A percentile compares a stretch with the other conserved stretches of the same genome.
Conservation (phyloP, 495 filamentous ascomycete species). For the Neurospora sp. region DNA sequence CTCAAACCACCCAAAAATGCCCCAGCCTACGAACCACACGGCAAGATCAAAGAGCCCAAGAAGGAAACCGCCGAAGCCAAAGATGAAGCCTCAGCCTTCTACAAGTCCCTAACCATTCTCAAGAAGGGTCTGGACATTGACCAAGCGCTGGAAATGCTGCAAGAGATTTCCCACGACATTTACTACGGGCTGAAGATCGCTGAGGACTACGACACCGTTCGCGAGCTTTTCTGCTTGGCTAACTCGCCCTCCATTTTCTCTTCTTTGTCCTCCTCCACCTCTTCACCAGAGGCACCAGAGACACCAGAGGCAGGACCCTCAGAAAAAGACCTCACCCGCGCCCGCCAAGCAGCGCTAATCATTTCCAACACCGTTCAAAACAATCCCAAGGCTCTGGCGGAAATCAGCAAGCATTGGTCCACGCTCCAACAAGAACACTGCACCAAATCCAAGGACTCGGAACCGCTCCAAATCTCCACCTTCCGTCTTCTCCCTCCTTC, state of each 20-base stretch:
- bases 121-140: constrained; percentile 29
- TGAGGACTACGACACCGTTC: constrained; percentile 35
- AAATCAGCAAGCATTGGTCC: constrained; percentile 34
- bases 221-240: constrained; percentile 34
- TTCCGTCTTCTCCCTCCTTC: constrained; percentile 21
- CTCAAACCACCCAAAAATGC: constrained; percentile 24
- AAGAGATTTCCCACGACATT: constrained; percentile 53
- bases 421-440: constrained; percentile 21
- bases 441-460: not conserved
- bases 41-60: constrained; percentile 38
- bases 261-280: not conserved
- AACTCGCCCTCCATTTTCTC: constrained; percentile 9
- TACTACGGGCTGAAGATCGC: constrained; percentile 59
- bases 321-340: constrained; percentile 13
- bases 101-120: constrained; percentile 32
- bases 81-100: constrained; percentile 22
- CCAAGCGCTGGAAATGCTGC: constrained; percentile 38
- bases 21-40: constrained; percentile 39
- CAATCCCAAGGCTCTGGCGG: constrained; percentile 48
- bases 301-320: not conserved
- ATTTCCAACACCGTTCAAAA: constrained; percentile 49
- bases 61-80: constrained; percentile 17
- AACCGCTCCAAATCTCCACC: constrained; percentile 6
- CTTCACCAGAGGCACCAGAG: not conserved
- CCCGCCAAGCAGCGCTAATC: constrained; percentile 41